phyloP scores from a whole-genome alignment of 2,329 filamentous ascomycete species.

The Talaromyces sp. region DNA sequence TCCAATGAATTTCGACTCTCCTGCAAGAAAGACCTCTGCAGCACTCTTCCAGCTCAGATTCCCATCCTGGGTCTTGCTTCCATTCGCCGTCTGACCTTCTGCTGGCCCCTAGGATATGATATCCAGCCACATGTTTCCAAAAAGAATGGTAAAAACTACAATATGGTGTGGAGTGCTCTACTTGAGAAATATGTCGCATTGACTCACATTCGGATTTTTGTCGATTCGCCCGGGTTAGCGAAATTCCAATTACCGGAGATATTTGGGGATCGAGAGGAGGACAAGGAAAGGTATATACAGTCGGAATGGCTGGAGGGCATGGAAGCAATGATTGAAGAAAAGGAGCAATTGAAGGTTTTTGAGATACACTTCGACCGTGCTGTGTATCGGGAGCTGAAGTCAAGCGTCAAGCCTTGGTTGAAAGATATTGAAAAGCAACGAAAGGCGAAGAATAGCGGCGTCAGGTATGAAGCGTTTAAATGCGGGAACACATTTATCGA shows the following conservation, averaged over 20 bases:
- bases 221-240: background rate
- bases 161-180: background rate
- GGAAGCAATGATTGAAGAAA: background rate
- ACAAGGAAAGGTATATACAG: background rate
- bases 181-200: background rate
- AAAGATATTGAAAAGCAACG: background rate
- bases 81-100: background rate
- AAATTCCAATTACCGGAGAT: background rate
- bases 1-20: slow-evolving; percentile 3
- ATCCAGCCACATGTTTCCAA: background rate
- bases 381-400: background rate
- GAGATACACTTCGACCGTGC: background rate
- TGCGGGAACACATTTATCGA: background rate
- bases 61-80: background rate
- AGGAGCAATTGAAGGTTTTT: background rate
- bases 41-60: background rate
- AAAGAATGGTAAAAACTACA: background rate
- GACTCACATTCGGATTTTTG: background rate
- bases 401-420: slow-evolving; percentile 1
- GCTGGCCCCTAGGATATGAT: background rate
- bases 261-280: background rate
- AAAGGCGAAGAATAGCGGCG: background rate
- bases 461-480: slow-evolving; percentile 2
- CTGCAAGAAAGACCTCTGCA: background rate
- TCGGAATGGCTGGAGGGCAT: background rate